phyloP scores from a whole-genome alignment of 345 rosid genomes.

The Diplotaxis tenuifolia region DNA sequence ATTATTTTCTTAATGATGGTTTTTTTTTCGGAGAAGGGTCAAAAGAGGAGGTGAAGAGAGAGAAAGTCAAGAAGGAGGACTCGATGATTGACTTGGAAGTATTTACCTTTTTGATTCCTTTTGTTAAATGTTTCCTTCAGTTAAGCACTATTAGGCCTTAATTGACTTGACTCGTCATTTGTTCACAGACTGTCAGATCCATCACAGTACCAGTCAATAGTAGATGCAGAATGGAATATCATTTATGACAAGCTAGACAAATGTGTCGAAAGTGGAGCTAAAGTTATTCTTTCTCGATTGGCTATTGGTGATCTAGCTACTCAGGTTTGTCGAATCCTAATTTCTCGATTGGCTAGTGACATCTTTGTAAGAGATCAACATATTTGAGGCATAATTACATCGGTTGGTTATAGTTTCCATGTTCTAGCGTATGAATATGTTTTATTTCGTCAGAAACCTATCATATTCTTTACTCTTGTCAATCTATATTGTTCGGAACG shows the following conservation, averaged over 20 bases:
- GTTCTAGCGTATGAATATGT: neutral
- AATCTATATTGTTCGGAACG: no score
- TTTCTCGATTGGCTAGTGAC: slow-evolving; percentile 1
- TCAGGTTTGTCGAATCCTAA: slow-evolving; percentile 52
- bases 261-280: slow-evolving; percentile 90
- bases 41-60: neutral
- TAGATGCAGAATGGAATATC: slow-evolving; percentile 99
- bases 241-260: slow-evolving; percentile 97
- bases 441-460: no score
- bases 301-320: slow-evolving; percentile 99
- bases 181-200: slow-evolving; percentile 86
- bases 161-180: slow-evolving; percentile 15
- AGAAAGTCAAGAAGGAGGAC: slow-evolving; percentile 15
- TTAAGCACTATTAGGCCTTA: slow-evolving; percentile 10
- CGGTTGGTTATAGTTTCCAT: slow-evolving; percentile 13
- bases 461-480: no score
- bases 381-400: slow-evolving; percentile 11
- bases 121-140: neutral
- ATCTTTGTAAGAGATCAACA: no score
- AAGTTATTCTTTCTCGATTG: slow-evolving; percentile 92
- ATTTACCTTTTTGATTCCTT: no score
- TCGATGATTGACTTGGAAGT: slow-evolving; percentile 24
- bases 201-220: slow-evolving; percentile 96
- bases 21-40: slow-evolving; percentile 2
- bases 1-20: neutral